Conservation (phyloP, 148 eudicot species). For the Rhododendron ovatum region DNA sequence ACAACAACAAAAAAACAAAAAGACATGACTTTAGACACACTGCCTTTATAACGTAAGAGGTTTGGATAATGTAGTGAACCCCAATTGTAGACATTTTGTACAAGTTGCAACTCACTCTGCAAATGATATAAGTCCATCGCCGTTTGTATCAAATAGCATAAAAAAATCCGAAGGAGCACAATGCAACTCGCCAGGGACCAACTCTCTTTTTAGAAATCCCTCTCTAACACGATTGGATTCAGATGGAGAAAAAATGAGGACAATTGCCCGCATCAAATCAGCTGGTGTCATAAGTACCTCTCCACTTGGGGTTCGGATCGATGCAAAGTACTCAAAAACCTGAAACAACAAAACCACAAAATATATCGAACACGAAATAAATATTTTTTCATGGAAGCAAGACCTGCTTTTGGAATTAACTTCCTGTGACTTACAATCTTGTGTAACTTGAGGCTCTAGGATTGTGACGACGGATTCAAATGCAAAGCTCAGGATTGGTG, state of each 20-base stretch:
- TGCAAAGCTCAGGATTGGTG: neutral
- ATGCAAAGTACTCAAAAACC: constrained; percentile 96
- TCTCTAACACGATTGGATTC: constrained; percentile 63
- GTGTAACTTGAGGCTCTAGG: neutral
- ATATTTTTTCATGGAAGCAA: neutral
- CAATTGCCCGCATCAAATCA: constrained; percentile 86
- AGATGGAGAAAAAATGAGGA: constrained; percentile 82
- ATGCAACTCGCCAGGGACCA: constrained; percentile 44
- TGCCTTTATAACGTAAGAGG: constrained; percentile 57
- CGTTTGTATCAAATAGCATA: constrained; percentile 83
- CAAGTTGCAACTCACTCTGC: constrained; percentile 49
- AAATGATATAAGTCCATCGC: constrained; percentile 84
- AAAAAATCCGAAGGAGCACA: constrained; percentile 78
- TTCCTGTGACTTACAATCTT: neutral
- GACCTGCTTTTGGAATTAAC: neutral
- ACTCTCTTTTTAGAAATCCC: constrained; percentile 66
- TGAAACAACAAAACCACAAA: constrained; percentile 11
- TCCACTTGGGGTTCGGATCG: constrained; percentile 36
- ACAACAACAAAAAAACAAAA: neutral
- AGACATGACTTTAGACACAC: neutral
- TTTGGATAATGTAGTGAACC: constrained; percentile 58
- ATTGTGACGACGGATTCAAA: neutral
- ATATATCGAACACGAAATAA: neutral
- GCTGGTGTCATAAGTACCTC: constrained; percentile 75
- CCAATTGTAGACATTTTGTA: neutral